Evolutionary conservation across 2,329 filamentous ascomycete genomes (phyloP), one percentile per base, ranked within the genome.

Genomic region (Apiospora kogelbergensis): DNA sequence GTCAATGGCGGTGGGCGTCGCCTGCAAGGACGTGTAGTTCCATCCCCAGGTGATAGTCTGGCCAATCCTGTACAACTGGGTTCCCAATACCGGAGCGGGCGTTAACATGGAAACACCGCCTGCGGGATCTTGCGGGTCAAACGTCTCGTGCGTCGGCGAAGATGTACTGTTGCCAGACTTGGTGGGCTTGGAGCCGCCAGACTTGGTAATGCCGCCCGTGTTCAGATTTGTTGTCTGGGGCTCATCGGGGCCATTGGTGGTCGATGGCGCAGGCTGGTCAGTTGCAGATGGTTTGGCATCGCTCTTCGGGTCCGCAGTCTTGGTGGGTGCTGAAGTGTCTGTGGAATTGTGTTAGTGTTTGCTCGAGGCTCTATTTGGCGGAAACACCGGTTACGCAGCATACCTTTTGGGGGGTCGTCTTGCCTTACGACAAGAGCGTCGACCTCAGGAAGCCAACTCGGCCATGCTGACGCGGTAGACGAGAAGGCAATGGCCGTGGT

Each of bases 21-120:
- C 87, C 68, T 84, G 81, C 40, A 91, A 78, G 60, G 85, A 85
- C 3, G 89, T 91, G 81, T 90, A 91, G 80, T 91, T 91, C 88
- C 89, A 91, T 63, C 80, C 84, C 78, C 87, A 89, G 17, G 88
- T 90, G 57, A 90, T 81, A 60, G 81, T 81, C 69, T 90, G 84
- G 70, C 87, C 86, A 70, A 91, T 88, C 75, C 88, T 88, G 83
- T 87, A 90, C 48, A 89, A 82, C 69, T 84, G 81, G 11, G 83
- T 81, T 33, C 82, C 81, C 13, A 79, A 76, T 3, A 81, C 82
- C 7, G 81, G 78, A 46, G 82, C 80, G 0, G 89, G 89, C 1
- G 82, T 84, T 60, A 86, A 73, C 81, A 91, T 86, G 63, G 81
- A 80, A 45, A 90, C 82, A 67, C 82, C 80, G 65, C 86, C 89